These are phyloP conservation scores for Leishmania major DNA, from an alignment of 208 protist species.

Conservation along the genomic window DNA sequence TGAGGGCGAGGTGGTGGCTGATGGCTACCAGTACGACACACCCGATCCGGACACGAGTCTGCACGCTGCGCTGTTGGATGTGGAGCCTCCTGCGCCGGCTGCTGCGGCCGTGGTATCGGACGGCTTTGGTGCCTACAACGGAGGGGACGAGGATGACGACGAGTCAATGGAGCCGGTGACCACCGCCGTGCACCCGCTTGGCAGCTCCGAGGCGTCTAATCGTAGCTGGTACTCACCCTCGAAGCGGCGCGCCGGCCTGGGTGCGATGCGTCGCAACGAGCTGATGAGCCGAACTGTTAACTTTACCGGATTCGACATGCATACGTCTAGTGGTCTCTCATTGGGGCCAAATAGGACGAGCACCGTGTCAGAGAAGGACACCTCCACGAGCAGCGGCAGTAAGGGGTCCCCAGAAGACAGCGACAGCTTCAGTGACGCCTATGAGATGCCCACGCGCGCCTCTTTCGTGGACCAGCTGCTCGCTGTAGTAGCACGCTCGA, in stretches of 20 bases:
- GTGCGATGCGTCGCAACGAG: slow-evolving; percentile 16
- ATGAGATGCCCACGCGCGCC: not conserved
- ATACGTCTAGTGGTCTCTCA: not conserved
- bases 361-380: not conserved
- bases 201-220: not conserved
- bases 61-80: not conserved
- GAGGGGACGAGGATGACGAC: not conserved
- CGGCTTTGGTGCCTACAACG: not conserved
- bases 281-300: not conserved
- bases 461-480: slow-evolving; percentile 14
- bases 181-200: not conserved
- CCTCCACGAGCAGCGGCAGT: not conserved
- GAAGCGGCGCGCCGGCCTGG: slow-evolving; percentile 19
- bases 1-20: not conserved
- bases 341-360: not conserved
- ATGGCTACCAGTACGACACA: not conserved
- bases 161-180: not conserved
- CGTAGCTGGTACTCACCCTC: slow-evolving; percentile 25
- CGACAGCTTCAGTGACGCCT: not conserved
- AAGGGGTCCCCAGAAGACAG: not conserved
- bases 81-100: not conserved
- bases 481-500: slow-evolving; percentile 32
- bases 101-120: not conserved
- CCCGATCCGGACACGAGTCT: not conserved
- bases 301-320: not conserved